Conservation (phyloP, 1,139 yeast genomes). For the Dujonia santamariae region DNA sequence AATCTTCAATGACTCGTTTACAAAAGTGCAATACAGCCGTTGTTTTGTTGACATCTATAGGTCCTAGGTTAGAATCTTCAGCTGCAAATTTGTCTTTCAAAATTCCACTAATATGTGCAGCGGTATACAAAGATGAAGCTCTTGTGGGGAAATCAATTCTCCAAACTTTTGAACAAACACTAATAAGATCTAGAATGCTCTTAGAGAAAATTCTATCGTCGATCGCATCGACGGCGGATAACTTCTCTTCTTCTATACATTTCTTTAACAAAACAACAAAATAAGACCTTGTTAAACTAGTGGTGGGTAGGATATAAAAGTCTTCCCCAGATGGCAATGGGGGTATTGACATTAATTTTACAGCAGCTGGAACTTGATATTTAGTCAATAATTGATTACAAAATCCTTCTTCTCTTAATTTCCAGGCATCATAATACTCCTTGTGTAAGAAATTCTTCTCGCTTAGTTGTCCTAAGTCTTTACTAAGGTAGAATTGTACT, state of each 20-base stretch:
- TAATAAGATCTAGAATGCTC: constrained; percentile 39
- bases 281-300: constrained; percentile 26
- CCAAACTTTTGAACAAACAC: constrained; percentile 57
- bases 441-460: constrained; percentile 41
- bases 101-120: constrained; percentile 44
- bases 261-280: constrained; percentile 25
- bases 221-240: constrained; percentile 11
- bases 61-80: constrained; percentile 25
- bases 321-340: constrained; percentile 31
- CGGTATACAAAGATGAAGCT: constrained; percentile 51
- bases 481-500: constrained; percentile 34
- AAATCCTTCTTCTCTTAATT: constrained; percentile 36
- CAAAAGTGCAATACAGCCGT: constrained; percentile 26
- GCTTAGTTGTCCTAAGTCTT: constrained; percentile 38
- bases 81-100: constrained; percentile 28
- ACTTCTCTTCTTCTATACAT: constrained; percentile 25
- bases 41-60: constrained; percentile 29
- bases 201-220: constrained; percentile 33
- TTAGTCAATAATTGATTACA: constrained; percentile 37
- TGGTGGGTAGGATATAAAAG: constrained; percentile 42
- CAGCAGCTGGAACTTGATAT: constrained; percentile 36
- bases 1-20: constrained; percentile 29
- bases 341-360: constrained; percentile 29
- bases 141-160: constrained; percentile 52
- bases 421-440: constrained; percentile 52